Evolutionary conservation across 495 filamentous ascomycete species (phyloP), one percentile per base, ranked within the genome.

Genomic region (Aspergillus sparsus): DNA sequence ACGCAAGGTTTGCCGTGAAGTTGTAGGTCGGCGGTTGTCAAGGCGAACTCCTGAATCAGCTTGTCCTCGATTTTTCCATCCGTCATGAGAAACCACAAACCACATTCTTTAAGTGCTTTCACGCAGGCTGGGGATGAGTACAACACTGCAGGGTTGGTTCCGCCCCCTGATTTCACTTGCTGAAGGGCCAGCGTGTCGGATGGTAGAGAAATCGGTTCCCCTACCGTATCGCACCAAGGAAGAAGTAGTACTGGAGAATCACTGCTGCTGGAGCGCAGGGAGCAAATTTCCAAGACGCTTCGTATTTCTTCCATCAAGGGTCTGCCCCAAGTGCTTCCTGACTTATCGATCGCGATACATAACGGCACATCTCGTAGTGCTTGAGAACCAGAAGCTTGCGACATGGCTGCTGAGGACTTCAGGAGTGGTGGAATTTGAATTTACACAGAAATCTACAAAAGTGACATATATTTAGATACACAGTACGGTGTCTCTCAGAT

Each of bases 1-100:
- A 53, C 49, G 8, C 49, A 53, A 6, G 49, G 31, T 13, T 35
- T 53, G 6, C 49, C 31, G 49, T 53, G 49, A 7, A 53, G n/a
- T 16, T 33, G 31, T n/a, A 35, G 31, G n/a, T 53, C 32, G 12
- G 49, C 31, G 8, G 34, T 53, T 6, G 49, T n/a, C 7, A 35
- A n/a, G 32, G 49, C 49, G 32, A 53, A 53, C 13, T 36, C 18
- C 31, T 53, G 49, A 15, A 53, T 35, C 10, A 53, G 49, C 8
- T 13, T 16, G 31, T 53, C 21, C 15, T 53, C 50, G n/a, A 53
- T 53, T 12, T 35, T 7, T 7, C 50, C 50, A n/a, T 53, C 50
- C n/a, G 33, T 53, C 31, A 53, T 8, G 33, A 53, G 49, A 18
- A 53, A 37, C 49, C 49, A 53, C 11, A 37, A 18, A 1, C 50